phyloP scores from a whole-genome alignment of 1,284 basidiomycete genomes.

The Peniophora sp. region DNA sequence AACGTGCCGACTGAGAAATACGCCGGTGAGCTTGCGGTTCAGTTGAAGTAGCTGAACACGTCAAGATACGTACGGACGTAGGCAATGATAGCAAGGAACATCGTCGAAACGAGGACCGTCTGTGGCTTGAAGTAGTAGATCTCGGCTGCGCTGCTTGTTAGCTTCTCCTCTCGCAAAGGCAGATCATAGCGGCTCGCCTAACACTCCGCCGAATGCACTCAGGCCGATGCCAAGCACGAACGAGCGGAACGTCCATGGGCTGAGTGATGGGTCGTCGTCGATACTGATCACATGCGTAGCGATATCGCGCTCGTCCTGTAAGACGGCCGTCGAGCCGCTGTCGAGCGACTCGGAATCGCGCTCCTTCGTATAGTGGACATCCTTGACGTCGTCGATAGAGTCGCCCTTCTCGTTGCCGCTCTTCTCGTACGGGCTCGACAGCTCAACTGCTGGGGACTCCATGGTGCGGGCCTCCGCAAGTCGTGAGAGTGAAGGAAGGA shows the following conservation, averaged over 20 bases:
- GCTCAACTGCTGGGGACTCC: not conserved
- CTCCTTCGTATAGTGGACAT: not conserved
- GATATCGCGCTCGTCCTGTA: conserved; percentile 38
- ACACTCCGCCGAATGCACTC: conserved; percentile 19
- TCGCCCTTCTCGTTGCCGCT: conserved; percentile 17
- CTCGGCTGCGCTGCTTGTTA: conserved; percentile 8
- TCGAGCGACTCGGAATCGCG: conserved; percentile 22
- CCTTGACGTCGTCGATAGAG: conserved; percentile 14
- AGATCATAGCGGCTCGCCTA: conserved; percentile 10
- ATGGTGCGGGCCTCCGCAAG: not conserved
- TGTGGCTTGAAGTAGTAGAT: conserved; percentile 20
- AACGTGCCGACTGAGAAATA: conserved; percentile 10
- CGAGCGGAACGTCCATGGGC: conserved; percentile 10
- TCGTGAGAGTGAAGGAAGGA: not conserved
- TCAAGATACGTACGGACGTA: conserved; percentile 10
- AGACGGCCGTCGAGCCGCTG: conserved; percentile 19
- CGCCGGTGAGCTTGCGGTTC: too few relatives aligned
- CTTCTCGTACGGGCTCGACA: not conserved
- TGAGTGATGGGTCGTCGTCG: conserved; percentile 16
- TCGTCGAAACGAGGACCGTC: conserved; percentile 15
- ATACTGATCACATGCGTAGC: conserved; percentile 43
- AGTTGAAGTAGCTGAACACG: too few relatives aligned
- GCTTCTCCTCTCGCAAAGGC: not conserved
- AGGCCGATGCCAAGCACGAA: conserved; percentile 25
- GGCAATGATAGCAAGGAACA: conserved; percentile 18